Evolutionary conservation across 2,329 filamentous ascomycete genomes (phyloP).

Genomic region (Claviceps arundinis): DNA sequence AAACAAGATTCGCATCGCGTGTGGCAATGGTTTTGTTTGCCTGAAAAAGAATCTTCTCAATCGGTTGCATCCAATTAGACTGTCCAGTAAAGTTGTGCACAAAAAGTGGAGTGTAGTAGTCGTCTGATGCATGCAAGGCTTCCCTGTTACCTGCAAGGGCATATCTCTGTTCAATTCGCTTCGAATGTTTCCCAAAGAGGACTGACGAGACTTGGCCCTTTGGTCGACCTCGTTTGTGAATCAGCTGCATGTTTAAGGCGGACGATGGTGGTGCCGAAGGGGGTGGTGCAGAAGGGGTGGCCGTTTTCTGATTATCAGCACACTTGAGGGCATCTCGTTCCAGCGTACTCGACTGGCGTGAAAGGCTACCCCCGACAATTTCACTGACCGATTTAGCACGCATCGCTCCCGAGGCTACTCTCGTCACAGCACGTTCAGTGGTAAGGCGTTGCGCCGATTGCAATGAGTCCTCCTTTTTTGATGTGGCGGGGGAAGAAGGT

Average conservation of each 20-base stretch:
- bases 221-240: conserved; percentile 40
- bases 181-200: conserved; percentile 58
- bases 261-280: conserved; percentile 23
- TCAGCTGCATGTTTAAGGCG: conserved; percentile 16
- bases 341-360: conserved; percentile 20
- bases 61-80: conserved; percentile 46
- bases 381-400: conserved; percentile 61
- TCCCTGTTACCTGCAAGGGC: conserved; percentile 28
- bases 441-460: conserved; percentile 11
- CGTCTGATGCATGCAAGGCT: conserved; percentile 35
- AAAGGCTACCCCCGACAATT: conserved; percentile 48
- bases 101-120: conserved; percentile 52
- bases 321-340: conserved; percentile 21
- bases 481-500: conserved; percentile 5
- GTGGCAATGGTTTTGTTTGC: conserved; percentile 87
- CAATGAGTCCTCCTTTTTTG: background rate
- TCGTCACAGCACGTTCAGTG: conserved; percentile 47
- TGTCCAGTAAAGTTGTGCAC: conserved; percentile 43
- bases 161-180: conserved; percentile 33
- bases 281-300: conserved; percentile 26
- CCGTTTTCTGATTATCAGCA: conserved; percentile 23
- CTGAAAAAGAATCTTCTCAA: conserved; percentile 62
- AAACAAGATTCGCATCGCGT: conserved; percentile 66
- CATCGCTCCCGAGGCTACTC: conserved; percentile 57
- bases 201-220: conserved; percentile 61